A percentile compares a stretch with the other conserved stretches of the same genome.
phyloP scores from a whole-genome alignment of 441 rosid genomes.

The Lepidium campestre region DNA sequence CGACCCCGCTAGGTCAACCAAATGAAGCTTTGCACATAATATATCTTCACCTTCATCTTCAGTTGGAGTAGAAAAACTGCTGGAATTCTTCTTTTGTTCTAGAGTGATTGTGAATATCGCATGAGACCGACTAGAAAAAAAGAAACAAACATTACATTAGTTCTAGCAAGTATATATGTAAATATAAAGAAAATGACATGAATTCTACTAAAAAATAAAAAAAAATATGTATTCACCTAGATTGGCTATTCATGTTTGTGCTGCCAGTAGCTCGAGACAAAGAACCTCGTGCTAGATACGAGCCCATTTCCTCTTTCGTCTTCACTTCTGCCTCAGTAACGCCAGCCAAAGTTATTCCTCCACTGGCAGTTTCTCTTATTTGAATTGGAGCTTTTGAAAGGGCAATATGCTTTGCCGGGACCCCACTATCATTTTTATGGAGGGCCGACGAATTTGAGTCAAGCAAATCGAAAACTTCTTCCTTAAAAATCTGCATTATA shows the following conservation, averaged over 20 bases:
- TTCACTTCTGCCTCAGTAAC: conserved; percentile 93
- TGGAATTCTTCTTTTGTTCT: conserved; percentile 78
- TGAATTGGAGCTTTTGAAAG: conserved; percentile 78
- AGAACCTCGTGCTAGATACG: conserved; percentile 70
- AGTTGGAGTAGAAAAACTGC: conserved; percentile 26
- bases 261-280: conserved; percentile 87
- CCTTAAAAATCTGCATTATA: conserved; percentile 75
- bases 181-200: neutral
- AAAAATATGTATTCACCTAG: conserved; percentile 45
- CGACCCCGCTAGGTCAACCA: conserved; percentile 95
- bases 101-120: conserved; percentile 89
- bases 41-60: conserved; percentile 73
- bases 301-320: conserved; percentile 86
- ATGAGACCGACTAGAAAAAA: conserved; percentile 79
- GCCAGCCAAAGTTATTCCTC: conserved; percentile 94
- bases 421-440: conserved; percentile 44
- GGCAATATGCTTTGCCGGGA: conserved; percentile 33
- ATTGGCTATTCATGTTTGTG: conserved; percentile 98
- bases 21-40: conserved; percentile 85
- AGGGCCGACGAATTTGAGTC: conserved; percentile 47
- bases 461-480: conserved; percentile 89
- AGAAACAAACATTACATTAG: neutral
- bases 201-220: neutral
- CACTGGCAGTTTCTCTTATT: conserved; percentile 79
- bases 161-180: neutral